A percentile compares a stretch with the other conserved stretches of the same genome.
These are phyloP conservation scores for Colletotrichum sp. DNA, from an alignment of 2,329 filamentous ascomycete species.

Conservation along the genomic window DNA sequence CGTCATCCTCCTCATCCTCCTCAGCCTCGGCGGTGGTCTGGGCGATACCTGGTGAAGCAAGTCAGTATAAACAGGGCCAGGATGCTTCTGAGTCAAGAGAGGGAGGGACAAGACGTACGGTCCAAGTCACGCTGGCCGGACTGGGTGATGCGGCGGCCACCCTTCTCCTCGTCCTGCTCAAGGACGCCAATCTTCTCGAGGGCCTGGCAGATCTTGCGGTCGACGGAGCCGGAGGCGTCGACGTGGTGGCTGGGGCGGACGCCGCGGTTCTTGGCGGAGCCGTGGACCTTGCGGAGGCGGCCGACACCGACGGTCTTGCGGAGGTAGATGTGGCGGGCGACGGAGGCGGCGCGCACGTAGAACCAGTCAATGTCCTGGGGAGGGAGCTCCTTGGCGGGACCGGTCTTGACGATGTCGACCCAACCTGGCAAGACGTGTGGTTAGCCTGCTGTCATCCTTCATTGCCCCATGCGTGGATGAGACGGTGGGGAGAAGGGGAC, in stretches of 20 bases:
- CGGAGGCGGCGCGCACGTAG: slow-evolving; percentile 87
- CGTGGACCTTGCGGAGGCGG: slow-evolving; percentile 96
- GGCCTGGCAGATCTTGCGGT: slow-evolving; percentile 96
- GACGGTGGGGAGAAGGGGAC: neutral
- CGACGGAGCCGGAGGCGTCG: slow-evolving; percentile 91
- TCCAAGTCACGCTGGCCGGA: slow-evolving; percentile 98
- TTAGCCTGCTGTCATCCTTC: neutral
- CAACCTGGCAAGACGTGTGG: slow-evolving; percentile 66
- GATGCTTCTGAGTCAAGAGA: no score
- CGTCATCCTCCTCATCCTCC: slow-evolving; percentile 70
- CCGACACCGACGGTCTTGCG: slow-evolving; percentile 99
- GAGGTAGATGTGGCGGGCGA: slow-evolving; percentile 98
- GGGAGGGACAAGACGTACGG: slow-evolving; percentile 52
- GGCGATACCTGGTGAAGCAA: slow-evolving; percentile 63
- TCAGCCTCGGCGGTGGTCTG: slow-evolving; percentile 79
- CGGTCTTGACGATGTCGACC: slow-evolving; percentile 99
- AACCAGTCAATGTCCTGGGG: slow-evolving; percentile 99
- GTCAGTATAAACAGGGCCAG: neutral
- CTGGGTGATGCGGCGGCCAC: slow-evolving; percentile 97
- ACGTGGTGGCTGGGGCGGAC: slow-evolving; percentile 91
- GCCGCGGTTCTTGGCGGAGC: slow-evolving; percentile 96
- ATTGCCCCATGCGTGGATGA: neutral
- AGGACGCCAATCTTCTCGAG: slow-evolving; percentile 99
- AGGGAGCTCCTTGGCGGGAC: slow-evolving; percentile 93
- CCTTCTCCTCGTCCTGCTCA: slow-evolving; percentile 98